These are phyloP conservation scores for Zasmidium citrigriseum DNA, from an alignment of 2,329 filamentous ascomycete species.

Conservation along the genomic window DNA sequence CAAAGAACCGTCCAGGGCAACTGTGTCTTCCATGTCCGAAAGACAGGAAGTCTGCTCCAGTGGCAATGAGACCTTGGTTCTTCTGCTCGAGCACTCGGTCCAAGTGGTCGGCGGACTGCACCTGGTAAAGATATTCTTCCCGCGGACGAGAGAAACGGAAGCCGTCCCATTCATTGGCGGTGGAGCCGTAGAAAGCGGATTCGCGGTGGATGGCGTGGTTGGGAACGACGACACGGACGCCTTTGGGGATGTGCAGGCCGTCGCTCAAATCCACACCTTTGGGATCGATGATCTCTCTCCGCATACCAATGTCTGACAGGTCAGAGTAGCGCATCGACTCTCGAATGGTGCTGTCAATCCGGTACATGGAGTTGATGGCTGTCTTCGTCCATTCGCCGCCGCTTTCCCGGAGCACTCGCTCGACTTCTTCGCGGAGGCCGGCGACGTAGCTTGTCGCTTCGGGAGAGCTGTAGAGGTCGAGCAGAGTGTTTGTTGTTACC, in stretches of 20 bases:
- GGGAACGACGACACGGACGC: slow-evolving; percentile 27
- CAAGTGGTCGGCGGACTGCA: background rate
- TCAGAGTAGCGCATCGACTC: slow-evolving; percentile 28
- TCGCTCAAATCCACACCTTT: slow-evolving; percentile 28
- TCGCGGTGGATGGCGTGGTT: slow-evolving; percentile 27
- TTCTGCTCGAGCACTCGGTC: slow-evolving; percentile 8
- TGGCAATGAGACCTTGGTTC: slow-evolving; percentile 9
- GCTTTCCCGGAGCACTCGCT: slow-evolving; percentile 15
- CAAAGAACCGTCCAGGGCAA: slow-evolving; percentile 46
- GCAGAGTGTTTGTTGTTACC: slow-evolving; percentile 26
- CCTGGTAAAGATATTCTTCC: slow-evolving; percentile 3
- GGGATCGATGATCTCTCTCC: slow-evolving; percentile 24
- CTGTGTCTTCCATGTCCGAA: slow-evolving; percentile 8
- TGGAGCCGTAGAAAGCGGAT: slow-evolving; percentile 24
- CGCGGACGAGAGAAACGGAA: slow-evolving; percentile 4
- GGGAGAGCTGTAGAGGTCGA: slow-evolving; percentile 25
- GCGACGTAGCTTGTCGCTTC: slow-evolving; percentile 18
- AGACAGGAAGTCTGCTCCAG: slow-evolving; percentile 1
- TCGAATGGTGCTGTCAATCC: slow-evolving; percentile 30
- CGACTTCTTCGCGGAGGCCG: slow-evolving; percentile 28
- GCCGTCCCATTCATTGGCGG: slow-evolving; percentile 1
- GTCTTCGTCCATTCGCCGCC: slow-evolving; percentile 25
- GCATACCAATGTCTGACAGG: slow-evolving; percentile 20
- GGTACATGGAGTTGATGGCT: slow-evolving; percentile 25
- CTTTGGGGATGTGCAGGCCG: slow-evolving; percentile 25